These are phyloP conservation scores for Cymbopogon citratus DNA, from an alignment of 176 grass and related monocot genomes.

Conservation along the genomic window DNA sequence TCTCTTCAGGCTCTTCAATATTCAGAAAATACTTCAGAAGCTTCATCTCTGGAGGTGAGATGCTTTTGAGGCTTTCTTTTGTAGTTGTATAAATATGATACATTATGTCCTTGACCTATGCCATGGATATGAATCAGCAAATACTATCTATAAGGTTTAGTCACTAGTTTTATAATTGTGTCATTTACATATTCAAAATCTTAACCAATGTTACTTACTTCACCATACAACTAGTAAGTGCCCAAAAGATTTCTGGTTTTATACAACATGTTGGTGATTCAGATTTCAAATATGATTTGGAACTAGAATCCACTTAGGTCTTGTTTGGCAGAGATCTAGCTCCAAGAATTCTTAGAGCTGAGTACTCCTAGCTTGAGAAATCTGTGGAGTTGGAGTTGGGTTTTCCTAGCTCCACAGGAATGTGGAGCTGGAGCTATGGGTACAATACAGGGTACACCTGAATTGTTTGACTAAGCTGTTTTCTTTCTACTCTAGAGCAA, in stretches of 20 bases:
- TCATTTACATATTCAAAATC: slow-evolving; percentile 4
- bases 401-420: neutral
- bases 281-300: neutral
- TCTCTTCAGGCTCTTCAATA: slow-evolving; percentile 77
- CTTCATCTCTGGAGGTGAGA: slow-evolving; percentile 80
- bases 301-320: neutral
- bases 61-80: slow-evolving; percentile 74
- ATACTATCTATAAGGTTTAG: neutral
- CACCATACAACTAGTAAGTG: neutral
- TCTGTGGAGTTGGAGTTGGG: too few relatives aligned
- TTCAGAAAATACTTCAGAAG: slow-evolving; percentile 93
- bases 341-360: neutral
- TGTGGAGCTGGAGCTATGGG: neutral
- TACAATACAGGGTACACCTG: neutral
- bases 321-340: neutral
- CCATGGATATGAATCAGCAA: slow-evolving; percentile 13
- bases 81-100: slow-evolving; percentile 20
- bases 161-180: neutral
- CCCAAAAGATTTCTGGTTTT: neutral
- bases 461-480: neutral
- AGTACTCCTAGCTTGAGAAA: neutral
- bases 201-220: slow-evolving; percentile 1
- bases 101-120: too few relatives aligned
- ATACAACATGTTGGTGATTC: neutral
- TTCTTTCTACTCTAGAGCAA: neutral